Evolutionary conservation across 2,329 filamentous ascomycete species (phyloP).

Genomic region (Sporothrix humicola): DNA sequence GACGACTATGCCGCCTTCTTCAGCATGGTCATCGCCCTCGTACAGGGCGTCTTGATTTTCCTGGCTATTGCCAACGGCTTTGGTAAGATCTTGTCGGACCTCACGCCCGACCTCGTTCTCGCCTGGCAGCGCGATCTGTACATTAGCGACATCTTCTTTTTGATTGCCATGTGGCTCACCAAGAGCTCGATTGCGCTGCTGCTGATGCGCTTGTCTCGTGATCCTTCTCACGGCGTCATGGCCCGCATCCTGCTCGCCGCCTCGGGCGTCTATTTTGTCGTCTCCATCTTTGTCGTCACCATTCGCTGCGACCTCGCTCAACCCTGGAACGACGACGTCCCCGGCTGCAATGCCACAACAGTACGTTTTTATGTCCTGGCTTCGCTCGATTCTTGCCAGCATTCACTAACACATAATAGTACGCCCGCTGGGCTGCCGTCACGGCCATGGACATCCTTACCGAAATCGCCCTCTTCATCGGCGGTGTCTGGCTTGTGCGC

Average conservation of each 20-base stretch:
- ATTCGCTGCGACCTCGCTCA: constrained; percentile 49
- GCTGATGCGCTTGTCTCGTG: constrained; percentile 52
- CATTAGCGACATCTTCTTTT: constrained; percentile 51
- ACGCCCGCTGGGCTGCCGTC: constrained; percentile 48
- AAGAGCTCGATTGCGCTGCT: constrained; percentile 52
- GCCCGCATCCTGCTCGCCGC: constrained; percentile 46
- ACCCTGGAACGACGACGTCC: constrained; percentile 46
- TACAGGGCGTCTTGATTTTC: constrained; percentile 49
- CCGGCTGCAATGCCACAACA: constrained; percentile 42
- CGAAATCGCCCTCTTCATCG: constrained; percentile 47
- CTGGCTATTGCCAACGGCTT: constrained; percentile 48
- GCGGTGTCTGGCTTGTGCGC: constrained; percentile 47
- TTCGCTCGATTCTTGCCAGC: neutral
- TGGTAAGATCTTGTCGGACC: constrained; percentile 43
- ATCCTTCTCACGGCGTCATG: constrained; percentile 47
- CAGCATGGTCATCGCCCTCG: constrained; percentile 44
- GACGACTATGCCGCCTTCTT: constrained; percentile 46
- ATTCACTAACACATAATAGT: constrained; percentile 38
- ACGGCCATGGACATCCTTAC: constrained; percentile 49
- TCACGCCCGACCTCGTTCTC: constrained; percentile 40
- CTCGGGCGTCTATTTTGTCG: constrained; percentile 48
- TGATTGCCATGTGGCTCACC: constrained; percentile 50
- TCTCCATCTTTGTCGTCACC: constrained; percentile 49
- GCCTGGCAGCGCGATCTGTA: constrained; percentile 47
- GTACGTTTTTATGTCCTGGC: constrained; percentile 40